phyloP scores from a whole-genome alignment of 2,329 filamentous ascomycete species.

The Aspergillus persii region DNA sequence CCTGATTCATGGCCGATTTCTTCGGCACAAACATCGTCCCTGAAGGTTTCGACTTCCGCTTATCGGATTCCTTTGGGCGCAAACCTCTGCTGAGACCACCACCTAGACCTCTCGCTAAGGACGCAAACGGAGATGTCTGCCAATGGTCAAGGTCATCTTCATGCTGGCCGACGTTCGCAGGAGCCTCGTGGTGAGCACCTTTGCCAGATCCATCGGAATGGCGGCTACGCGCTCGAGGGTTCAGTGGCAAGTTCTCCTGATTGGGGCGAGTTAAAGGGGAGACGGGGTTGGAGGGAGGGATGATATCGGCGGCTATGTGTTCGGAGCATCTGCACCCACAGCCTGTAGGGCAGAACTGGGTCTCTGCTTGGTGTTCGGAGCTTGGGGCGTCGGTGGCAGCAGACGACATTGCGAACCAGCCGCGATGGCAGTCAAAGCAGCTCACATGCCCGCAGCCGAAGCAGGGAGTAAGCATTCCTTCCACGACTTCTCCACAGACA shows the following conservation, averaged over 20 bases:
- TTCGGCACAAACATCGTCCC: slow-evolving; percentile 20
- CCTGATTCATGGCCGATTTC: slow-evolving; percentile 25
- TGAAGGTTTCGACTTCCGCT: slow-evolving; percentile 23
- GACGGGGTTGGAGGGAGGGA: slow-evolving; percentile 27
- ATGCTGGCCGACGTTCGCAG: slow-evolving; percentile 23
- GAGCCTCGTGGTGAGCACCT: slow-evolving; percentile 4
- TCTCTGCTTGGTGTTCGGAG: slow-evolving; percentile 12
- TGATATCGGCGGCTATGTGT: slow-evolving; percentile 32
- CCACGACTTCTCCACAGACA: slow-evolving; percentile 44
- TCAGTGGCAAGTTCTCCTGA: slow-evolving; percentile 19
- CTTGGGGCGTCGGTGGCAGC: slow-evolving; percentile 10
- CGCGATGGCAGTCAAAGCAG: slow-evolving; percentile 45
- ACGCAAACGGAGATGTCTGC: slow-evolving; percentile 39
- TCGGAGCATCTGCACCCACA: slow-evolving; percentile 49
- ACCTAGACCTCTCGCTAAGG: slow-evolving; percentile 42
- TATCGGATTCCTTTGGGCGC: slow-evolving; percentile 28
- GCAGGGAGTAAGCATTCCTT: slow-evolving; percentile 48
- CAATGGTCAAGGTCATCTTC: slow-evolving; percentile 37
- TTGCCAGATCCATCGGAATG: slow-evolving; percentile 15
- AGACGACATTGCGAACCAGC: slow-evolving; percentile 36
- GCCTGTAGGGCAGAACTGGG: slow-evolving; percentile 43
- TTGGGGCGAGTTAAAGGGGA: slow-evolving; percentile 9
- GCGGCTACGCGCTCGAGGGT: slow-evolving; percentile 15
- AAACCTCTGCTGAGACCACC: slow-evolving; percentile 43
- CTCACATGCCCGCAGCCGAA: slow-evolving; percentile 48